A percentile compares a stretch with the other conserved stretches of the same genome.
Evolutionary conservation across 208 protist species (phyloP).

Genomic region (Trypanosoma brucei): DNA sequence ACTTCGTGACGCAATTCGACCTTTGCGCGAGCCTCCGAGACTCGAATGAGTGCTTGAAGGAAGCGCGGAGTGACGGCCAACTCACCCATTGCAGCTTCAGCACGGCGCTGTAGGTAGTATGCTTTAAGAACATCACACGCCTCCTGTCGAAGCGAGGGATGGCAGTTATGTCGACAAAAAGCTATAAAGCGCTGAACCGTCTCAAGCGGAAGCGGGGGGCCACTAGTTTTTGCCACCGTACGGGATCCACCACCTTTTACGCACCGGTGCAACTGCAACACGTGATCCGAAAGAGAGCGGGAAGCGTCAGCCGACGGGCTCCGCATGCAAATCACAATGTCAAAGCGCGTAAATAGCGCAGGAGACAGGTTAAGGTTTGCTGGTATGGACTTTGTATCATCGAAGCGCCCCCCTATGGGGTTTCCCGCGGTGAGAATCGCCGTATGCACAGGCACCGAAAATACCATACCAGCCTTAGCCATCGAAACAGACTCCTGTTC

Average conservation of each 20-base stretch:
- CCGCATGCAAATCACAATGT: constrained; percentile 95
- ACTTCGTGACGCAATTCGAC: constrained; percentile 88
- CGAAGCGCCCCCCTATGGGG: constrained; percentile 93
- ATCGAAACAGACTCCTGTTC: constrained; percentile 99
- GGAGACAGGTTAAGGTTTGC: constrained; percentile 95
- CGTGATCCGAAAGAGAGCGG: constrained; percentile 88
- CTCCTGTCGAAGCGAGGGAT: constrained; percentile 51
- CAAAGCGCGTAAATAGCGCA: constrained; percentile 97
- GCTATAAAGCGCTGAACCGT: constrained; percentile 68
- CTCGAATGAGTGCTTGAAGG: constrained; percentile 93
- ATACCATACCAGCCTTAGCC: constrained; percentile 97
- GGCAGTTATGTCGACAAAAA: constrained; percentile 63
- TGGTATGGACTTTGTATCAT: constrained; percentile 90
- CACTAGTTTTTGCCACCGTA: not conserved
- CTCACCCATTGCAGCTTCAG: constrained; percentile 30
- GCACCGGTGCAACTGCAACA: constrained; percentile 84
- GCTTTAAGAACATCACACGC: constrained; percentile 51
- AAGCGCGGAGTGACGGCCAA: constrained; percentile 92
- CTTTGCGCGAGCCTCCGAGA: constrained; percentile 90
- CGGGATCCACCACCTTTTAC: constrained; percentile 2
- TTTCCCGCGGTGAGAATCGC: constrained; percentile 98
- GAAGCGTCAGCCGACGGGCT: constrained; percentile 23
- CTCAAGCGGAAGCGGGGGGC: constrained; percentile 34
- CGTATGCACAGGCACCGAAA: constrained; percentile 95
- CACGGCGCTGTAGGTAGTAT: constrained; percentile 65